Evolutionary conservation across 2,329 filamentous ascomycete species (phyloP), one percentile per base, ranked within the genome.

Genomic region (Xylaria hypoxylon): DNA sequence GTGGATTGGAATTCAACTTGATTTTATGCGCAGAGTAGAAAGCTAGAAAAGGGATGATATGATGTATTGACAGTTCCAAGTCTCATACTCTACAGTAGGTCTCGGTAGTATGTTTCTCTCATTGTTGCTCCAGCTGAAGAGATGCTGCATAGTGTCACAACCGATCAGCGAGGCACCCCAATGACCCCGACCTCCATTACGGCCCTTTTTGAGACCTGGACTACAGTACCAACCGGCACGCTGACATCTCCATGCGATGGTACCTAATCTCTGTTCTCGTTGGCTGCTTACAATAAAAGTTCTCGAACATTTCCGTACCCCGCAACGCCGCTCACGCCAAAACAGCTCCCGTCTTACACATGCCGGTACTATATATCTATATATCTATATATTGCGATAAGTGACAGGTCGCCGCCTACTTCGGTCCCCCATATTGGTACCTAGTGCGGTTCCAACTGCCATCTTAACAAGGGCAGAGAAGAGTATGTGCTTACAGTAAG

Each of bases 111-210:
- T 35, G 33, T 38, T 60, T 42, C 22, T 61, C 26, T 33, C 8
- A 11, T 26, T 51, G 17, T 15, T 5, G 7, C 22, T 8, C 22
- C 7, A 50, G 44, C 44, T 57, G 35, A 31, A 51, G 4, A 26
- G 44, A n/a, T 47, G 59, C 33, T 31, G 33, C 33, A 40, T 28
- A 28, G 50, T 40, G 50, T 26, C 55, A 55, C 52, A 19, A 28
- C 44, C 50, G 40, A 63, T 56, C 52, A 26, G 60, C 45, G 33
- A 58, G 52, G 22, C 17, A 40, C 60, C n/a, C 19, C 19, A 44
- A 53, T 40, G 13, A 11, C n/a, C 28, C 28, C 13, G 44, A 11
- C 40, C 55, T 33, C 19, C 28, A 26, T 24, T 13, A 48, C 55
- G 42, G 28, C 44, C 55, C 6, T 58, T 58, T 35, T 22, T 33